Percentiles rank a stretch among this genome's conserved stretches.
Conservation (phyloP, 305 asterid species). For the Coffea humblotiana region DNA sequence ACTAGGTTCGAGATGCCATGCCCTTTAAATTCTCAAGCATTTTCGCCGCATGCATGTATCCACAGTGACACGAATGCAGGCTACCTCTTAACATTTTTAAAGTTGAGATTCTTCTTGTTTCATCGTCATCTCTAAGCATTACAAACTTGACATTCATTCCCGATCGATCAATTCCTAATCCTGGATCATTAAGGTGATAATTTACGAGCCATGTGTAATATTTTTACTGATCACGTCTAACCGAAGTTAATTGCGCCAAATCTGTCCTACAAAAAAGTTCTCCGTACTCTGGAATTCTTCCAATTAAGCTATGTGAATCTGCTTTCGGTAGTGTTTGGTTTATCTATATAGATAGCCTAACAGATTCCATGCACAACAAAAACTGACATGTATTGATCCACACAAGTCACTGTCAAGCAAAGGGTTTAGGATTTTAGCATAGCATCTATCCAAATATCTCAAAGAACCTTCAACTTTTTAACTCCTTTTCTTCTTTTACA, state of each 20-base stretch:
- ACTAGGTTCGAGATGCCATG: background rate
- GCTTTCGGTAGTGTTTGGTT: constrained; percentile 15
- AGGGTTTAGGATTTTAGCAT: background rate
- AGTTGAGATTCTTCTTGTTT: constrained; percentile 7
- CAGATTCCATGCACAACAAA: constrained; percentile 10
- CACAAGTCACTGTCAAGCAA: constrained; percentile 13
- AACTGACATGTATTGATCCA: constrained; percentile 12
- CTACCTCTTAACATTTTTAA: background rate
- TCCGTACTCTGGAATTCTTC: background rate
- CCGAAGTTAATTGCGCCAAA: background rate
- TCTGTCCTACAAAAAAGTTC: background rate
- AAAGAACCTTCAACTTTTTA: constrained; percentile 34
- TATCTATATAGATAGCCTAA: constrained; percentile 14
- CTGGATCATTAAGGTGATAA: no score
- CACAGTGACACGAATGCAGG: constrained; percentile 4
- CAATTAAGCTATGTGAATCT: constrained; percentile 7
- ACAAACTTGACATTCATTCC: constrained; percentile 14
- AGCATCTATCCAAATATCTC: constrained; percentile 39
- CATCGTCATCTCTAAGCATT: background rate
- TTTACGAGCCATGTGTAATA: background rate
- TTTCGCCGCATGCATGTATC: constrained; percentile 23
- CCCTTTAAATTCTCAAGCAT: background rate
- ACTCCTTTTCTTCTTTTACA: constrained; percentile 17
- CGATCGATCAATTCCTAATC: background rate
- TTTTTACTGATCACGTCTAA: background rate